Conservation (phyloP, 2,329 filamentous ascomycete species). For the Echinosphaeria canescens region DNA sequence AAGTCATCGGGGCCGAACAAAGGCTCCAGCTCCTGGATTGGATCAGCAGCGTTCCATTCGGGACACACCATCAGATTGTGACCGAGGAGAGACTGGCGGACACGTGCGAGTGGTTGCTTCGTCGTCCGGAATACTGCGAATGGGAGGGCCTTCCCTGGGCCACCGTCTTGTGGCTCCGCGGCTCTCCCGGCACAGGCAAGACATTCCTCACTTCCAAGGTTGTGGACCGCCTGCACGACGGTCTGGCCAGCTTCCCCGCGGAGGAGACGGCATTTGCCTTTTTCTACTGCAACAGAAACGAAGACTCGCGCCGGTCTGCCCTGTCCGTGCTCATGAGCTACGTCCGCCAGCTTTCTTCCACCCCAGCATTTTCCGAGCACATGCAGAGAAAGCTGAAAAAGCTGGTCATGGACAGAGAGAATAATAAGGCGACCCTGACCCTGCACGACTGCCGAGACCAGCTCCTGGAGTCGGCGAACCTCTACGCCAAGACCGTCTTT, state of each 20-base stretch:
- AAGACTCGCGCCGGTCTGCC: constrained; percentile 7
- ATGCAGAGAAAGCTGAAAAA: constrained; percentile 2
- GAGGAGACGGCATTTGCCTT: constrained; percentile 9
- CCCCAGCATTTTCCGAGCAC: neutral
- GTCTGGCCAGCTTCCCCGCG: neutral
- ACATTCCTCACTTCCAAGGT: constrained; percentile 5
- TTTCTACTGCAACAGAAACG: constrained; percentile 13
- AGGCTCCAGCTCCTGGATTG: constrained; percentile 3
- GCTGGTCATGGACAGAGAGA: neutral
- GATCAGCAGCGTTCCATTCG: constrained; percentile 3
- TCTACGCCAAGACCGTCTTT: constrained; percentile 10
- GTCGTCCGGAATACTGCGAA: constrained; percentile 1
- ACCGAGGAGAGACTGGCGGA: constrained; percentile 1
- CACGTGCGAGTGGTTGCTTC: constrained; percentile 4
- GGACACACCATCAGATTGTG: constrained; percentile 3
- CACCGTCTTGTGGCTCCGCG: constrained; percentile 3
- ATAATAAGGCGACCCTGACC: constrained; percentile 2
- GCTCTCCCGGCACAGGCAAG: constrained; percentile 4
- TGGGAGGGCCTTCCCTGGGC: constrained; percentile 2
- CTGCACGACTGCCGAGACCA: constrained; percentile 5
- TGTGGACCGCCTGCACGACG: constrained; percentile 3
- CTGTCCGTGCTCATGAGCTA: constrained; percentile 10
- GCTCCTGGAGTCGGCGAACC: constrained; percentile 7
- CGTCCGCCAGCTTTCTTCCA: constrained; percentile 10
- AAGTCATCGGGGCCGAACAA: constrained; percentile 1